Conservation (phyloP, 2,329 filamentous ascomycete genomes). For the Fusarium scirpi region DNA sequence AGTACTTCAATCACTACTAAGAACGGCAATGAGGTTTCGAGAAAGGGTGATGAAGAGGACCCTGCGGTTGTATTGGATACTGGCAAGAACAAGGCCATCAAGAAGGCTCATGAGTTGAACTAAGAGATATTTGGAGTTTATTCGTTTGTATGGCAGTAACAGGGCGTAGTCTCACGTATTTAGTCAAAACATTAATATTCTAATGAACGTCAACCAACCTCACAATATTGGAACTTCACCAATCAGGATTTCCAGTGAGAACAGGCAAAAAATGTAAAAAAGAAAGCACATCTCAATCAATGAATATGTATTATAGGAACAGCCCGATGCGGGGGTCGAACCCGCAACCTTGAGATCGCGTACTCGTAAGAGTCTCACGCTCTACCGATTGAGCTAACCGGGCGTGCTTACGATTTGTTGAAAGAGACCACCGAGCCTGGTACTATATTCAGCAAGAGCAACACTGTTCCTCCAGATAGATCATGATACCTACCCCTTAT, state of each 20-base stretch:
- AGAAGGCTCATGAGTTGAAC: conserved; percentile 56
- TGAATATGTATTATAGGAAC: conserved; percentile 14
- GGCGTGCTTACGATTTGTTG: conserved; percentile 52
- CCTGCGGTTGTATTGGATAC: conserved; percentile 59
- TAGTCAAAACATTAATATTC: not conserved
- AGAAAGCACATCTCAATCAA: conserved; percentile 35
- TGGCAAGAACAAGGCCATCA: conserved; percentile 58
- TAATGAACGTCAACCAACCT: not conserved
- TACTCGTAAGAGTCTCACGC: conserved; percentile 72
- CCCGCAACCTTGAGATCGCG: conserved; percentile 67
- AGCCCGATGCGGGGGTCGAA: conserved; percentile 60
- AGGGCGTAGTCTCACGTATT: not conserved
- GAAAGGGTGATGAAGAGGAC: conserved; percentile 56
- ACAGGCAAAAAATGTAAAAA: conserved; percentile 5
- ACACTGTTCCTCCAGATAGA: fast-evolving
- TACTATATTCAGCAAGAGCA: not conserved
- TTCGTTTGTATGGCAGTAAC: not conserved
- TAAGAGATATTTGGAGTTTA: not conserved
- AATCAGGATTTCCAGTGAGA: not conserved
- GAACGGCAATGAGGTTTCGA: conserved; percentile 55
- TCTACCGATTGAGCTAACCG: conserved; percentile 62
- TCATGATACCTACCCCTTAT: not conserved
- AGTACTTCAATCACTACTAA: conserved; percentile 54
- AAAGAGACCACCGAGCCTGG: fast-evolving
- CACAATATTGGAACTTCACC: no score